Evolutionary conservation across 305 asterid genomes (phyloP).

Genomic region (Caryopteris hybrid): DNA sequence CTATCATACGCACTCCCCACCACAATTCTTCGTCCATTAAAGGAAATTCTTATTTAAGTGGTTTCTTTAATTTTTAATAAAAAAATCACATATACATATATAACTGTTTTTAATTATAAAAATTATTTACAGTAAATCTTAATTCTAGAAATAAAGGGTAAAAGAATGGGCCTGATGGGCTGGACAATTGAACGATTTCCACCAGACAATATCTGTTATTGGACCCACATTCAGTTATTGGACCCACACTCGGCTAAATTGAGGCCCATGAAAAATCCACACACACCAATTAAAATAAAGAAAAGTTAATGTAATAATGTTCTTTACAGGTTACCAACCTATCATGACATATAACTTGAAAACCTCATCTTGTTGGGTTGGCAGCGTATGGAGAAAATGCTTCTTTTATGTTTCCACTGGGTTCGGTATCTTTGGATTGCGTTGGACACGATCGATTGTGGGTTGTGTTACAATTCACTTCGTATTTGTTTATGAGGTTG

Average conservation of each 20-base stretch:
- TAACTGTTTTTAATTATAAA: no score
- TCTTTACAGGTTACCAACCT: conserved; percentile 4
- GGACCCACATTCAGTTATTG: conserved; percentile 4
- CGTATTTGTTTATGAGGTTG: no score
- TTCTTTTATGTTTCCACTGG: no score
- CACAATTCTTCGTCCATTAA: no score
- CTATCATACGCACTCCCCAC: no score
- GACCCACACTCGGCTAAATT: conserved; percentile 5
- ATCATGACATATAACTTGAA: neutral
- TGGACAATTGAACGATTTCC: neutral
- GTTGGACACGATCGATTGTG: no score
- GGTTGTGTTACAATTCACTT: no score
- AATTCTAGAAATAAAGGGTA: neutral
- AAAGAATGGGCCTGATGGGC: conserved; percentile 2
- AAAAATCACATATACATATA: no score
- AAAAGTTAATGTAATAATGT: neutral
- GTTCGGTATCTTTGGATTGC: no score
- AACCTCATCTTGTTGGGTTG: conserved; percentile 4
- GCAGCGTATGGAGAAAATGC: neutral
- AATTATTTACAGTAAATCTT: neutral
- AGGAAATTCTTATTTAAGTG: no score
- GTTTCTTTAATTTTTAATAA: no score
- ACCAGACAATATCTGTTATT: neutral
- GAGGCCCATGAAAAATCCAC: conserved; percentile 13
- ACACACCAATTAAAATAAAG: neutral